Conservation (phyloP, 495 filamentous ascomycete genomes). For the Penicillium nucicola region DNA sequence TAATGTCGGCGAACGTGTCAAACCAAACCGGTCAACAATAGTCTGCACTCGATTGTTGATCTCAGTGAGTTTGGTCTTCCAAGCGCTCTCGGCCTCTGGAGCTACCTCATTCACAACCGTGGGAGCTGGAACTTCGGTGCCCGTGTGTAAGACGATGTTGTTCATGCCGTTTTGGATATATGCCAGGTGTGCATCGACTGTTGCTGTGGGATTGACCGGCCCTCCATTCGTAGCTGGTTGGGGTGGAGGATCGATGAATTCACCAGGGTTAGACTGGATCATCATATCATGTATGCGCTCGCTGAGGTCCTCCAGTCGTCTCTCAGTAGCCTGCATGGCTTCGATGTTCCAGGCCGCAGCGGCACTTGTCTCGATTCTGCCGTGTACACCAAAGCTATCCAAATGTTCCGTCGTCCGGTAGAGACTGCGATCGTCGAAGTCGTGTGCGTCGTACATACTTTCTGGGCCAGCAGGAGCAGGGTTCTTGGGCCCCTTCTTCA, state of each 20-base stretch:
- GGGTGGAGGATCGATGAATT: conserved; percentile 32
- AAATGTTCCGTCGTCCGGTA: conserved; percentile 70
- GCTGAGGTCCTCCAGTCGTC: conserved; percentile 70
- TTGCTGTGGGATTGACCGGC: conserved; percentile 22
- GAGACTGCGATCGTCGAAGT: conserved; percentile 77
- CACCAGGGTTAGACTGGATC: conserved; percentile 53
- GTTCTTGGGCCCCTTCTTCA: conserved; percentile 46
- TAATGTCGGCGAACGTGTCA: conserved; percentile 39
- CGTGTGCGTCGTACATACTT: conserved; percentile 59
- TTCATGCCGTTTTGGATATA: conserved; percentile 50
- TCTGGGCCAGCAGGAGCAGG: conserved; percentile 63
- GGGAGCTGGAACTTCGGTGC: conserved; percentile 1
- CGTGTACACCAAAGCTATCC: conserved; percentile 48
- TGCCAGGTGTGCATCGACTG: conserved; percentile 44
- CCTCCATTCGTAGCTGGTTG: conserved; percentile 20
- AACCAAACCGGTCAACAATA: conserved; percentile 47
- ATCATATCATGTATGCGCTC: conserved; percentile 64
- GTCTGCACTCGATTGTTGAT: conserved; percentile 50
- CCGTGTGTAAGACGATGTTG: conserved; percentile 23
- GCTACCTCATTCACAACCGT: neutral
- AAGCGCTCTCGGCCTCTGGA: conserved; percentile 27
- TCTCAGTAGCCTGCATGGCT: conserved; percentile 58
- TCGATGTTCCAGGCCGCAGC: conserved; percentile 21
- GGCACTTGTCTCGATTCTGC: conserved; percentile 13
- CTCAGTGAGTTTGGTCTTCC: conserved; percentile 44